phyloP scores from a whole-genome alignment of 306 rosid genomes.

The Abrus pulchellus region DNA sequence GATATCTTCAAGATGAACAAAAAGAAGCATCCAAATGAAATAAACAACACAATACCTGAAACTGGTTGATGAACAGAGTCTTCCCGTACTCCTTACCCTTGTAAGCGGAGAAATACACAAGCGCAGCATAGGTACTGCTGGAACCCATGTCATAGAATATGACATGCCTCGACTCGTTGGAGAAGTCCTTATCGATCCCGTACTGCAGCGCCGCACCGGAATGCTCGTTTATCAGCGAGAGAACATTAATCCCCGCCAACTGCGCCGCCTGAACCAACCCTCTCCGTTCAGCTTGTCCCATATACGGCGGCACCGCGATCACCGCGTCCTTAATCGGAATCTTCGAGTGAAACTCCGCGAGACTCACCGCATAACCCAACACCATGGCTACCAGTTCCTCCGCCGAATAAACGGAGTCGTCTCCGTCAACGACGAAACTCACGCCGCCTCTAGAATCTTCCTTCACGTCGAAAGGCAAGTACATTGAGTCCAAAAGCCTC shows the following conservation, averaged over 20 bases:
- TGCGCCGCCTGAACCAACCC: constrained; percentile 86
- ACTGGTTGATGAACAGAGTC: constrained; percentile 82
- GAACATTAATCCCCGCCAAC: constrained; percentile 84
- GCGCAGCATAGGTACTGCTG: constrained; percentile 88
- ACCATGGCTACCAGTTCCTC: constrained; percentile 92
- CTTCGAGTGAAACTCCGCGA: constrained; percentile 94
- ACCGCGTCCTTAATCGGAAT: constrained; percentile 82
- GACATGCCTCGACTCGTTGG: constrained; percentile 84
- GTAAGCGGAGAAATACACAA: constrained; percentile 85
- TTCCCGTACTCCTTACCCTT: constrained; percentile 84
- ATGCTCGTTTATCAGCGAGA: constrained; percentile 87
- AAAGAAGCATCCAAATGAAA: too few relatives aligned
- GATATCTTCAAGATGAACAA: too few relatives aligned
- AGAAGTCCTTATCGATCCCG: constrained; percentile 95
- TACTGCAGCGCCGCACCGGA: constrained; percentile 98
- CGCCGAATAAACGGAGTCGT: constrained; percentile 59
- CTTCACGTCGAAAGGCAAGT: constrained; percentile 73
- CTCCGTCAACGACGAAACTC: constrained; percentile 65
- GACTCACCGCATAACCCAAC: constrained; percentile 68
- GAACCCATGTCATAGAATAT: constrained; percentile 97
- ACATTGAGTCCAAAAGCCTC: constrained; percentile 66
- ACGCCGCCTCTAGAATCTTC: constrained; percentile 75
- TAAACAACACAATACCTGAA: constrained; percentile 67
- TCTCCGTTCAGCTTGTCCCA: constrained; percentile 91
- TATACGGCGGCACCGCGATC: constrained; percentile 90